Evolutionary conservation across 2,329 filamentous ascomycete species (phyloP).

Genomic region (Curvularia sp.): DNA sequence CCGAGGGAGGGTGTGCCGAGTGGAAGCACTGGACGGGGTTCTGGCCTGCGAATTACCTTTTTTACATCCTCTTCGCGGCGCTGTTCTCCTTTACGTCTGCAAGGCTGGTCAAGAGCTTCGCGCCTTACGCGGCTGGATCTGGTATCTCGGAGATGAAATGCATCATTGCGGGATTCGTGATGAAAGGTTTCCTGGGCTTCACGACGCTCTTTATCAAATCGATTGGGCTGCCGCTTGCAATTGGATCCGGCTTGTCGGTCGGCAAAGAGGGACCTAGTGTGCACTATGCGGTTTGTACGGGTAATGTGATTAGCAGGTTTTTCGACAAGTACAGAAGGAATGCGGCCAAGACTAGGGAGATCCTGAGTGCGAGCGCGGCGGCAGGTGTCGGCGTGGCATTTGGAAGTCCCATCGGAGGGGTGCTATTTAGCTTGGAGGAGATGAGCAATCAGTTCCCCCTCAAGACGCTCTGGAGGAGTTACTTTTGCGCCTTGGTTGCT

Average conservation of each 20-base stretch:
- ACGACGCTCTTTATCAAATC: constrained; percentile 96
- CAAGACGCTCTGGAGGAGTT: constrained; percentile 97
- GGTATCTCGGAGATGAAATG: constrained; percentile 99
- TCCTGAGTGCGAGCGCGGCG: constrained; percentile 91
- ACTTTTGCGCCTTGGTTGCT: constrained; percentile 95
- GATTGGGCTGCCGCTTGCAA: constrained; percentile 85
- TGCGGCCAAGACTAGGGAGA: constrained; percentile 92
- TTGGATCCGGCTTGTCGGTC: constrained; percentile 91
- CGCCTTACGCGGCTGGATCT: constrained; percentile 93
- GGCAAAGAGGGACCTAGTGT: constrained; percentile 98
- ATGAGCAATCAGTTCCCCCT: constrained; percentile 97
- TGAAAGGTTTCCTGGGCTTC: constrained; percentile 95
- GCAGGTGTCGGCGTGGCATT: constrained; percentile 97
- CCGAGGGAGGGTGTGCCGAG: constrained; percentile 84
- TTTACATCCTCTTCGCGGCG: constrained; percentile 87
- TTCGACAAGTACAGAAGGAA: constrained; percentile 93
- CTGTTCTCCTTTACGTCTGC: constrained; percentile 84
- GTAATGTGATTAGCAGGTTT: constrained; percentile 91
- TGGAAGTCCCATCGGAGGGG: constrained; percentile 94
- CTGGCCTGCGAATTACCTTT: constrained; percentile 78
- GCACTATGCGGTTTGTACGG: constrained; percentile 98
- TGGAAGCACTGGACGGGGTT: constrained; percentile 91
- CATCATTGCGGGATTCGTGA: constrained; percentile 97
- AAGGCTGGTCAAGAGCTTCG: constrained; percentile 85
- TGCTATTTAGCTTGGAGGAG: constrained; percentile 95